These are phyloP conservation scores for Phaffia tasmanica DNA, from an alignment of 768 basidiomycete species.

Conservation along the genomic window DNA sequence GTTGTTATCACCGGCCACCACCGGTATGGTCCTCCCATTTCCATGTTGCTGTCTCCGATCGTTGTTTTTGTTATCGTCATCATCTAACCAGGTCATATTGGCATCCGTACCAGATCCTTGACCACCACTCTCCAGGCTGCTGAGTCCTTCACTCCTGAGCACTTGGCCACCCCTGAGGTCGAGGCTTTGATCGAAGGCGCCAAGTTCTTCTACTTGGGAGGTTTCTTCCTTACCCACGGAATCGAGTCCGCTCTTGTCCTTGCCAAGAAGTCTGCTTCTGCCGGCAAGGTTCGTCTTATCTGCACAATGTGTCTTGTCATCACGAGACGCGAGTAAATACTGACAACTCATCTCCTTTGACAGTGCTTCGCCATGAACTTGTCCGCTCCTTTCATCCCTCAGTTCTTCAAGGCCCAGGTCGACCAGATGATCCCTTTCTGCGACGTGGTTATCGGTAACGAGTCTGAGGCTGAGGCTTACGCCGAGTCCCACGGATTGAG, in stretches of 20 bases:
- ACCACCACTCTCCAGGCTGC: conserved; percentile 84
- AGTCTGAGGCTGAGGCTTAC: conserved; percentile 82
- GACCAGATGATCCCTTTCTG: conserved; percentile 68
- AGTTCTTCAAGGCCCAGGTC: conserved; percentile 78
- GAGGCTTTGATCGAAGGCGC: conserved; percentile 67
- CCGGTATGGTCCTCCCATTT: conserved; percentile 48
- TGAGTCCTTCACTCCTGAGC: conserved; percentile 72
- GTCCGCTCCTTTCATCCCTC: conserved; percentile 91
- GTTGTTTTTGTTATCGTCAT: neutral
- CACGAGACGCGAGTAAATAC: neutral
- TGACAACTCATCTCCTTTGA: neutral
- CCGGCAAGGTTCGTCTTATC: conserved; percentile 55
- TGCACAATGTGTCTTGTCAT: neutral
- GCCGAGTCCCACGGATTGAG: conserved; percentile 60
- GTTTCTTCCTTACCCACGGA: conserved; percentile 96
- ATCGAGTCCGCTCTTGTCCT: conserved; percentile 57
- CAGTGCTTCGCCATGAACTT: conserved; percentile 86
- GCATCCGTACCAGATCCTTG: conserved; percentile 52
- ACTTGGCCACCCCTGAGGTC: conserved; percentile 64
- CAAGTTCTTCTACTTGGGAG: conserved; percentile 84
- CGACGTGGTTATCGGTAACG: conserved; percentile 92
- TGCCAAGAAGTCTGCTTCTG: conserved; percentile 61
- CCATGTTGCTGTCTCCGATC: no score
- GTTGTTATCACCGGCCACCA: conserved; percentile 89
- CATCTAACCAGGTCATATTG: conserved; percentile 1